Base-by-base conservation (phyloP, 192 early-diverging fungal species). In the Pilobolus umbonatus region DNA sequence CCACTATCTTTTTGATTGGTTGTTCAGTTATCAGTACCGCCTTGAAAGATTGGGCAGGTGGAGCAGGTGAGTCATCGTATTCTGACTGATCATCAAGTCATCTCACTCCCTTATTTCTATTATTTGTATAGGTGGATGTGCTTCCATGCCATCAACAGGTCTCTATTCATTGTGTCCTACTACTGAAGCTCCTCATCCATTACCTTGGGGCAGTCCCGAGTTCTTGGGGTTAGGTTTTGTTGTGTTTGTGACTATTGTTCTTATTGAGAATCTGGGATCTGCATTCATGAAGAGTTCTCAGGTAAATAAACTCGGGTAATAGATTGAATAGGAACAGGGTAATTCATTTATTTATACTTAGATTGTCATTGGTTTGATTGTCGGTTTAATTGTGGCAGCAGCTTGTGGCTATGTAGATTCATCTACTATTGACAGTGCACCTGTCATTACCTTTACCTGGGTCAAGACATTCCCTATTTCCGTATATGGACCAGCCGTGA, bases 391-490 rank as follows among this genome's bases (percentile, higher is more conserved):
- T n/a, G 76, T 80, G 35, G 79, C 79, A 36, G 78, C 68, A 32
- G 79, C 72, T 14, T 71, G 73, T 32, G 79, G 79, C 2, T 77
- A 77, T 55, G 67, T 80, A 14, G 71, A 77, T 53, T 26, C 45
- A 4, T 64, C 60, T 11, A 45, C 67, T 9, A 60, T 80, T 28
- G 57, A 71, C 2, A 35, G 56, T 45, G 79, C 79, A 1, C 79
- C 79, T 1, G 51, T 60, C 1, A 56, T 80, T 25, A 80, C 79
- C 0, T 80, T 80, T 44, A 12, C 80, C n/a, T 80, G 79, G 79
- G 73, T 75, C 34, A 78, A 75, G 45, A 80, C 79, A 1, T 80
- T 80, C 53, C 79, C 79, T 1, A 60, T 80, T 10, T 74, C 75
- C 4, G 68, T 80, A n/a, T 72, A 75, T 61, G 65, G 51, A 17